Evolutionary conservation across 2,329 filamentous ascomycete genomes (phyloP), one percentile per base, ranked within the genome.

Genomic region (Ophiocordyceps camponoti-leonardi): DNA sequence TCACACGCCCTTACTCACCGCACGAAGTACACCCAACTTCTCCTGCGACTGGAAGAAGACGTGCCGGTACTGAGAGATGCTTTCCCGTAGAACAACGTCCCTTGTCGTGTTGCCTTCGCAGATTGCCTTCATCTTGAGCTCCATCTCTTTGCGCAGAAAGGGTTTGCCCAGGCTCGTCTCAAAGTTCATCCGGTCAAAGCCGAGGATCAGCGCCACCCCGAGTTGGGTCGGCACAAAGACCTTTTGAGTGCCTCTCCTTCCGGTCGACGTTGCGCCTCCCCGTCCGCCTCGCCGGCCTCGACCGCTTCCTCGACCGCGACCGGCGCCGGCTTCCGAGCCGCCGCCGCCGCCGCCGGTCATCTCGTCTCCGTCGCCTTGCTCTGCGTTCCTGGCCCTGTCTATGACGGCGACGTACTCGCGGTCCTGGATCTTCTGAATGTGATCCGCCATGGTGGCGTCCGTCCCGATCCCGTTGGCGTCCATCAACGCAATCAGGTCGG

Each of bases 381-480:
- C 65, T 41, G 60, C 54, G 46, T 58, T 48, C 31, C 61, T 59
- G 50, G 59, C 57, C 53, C 56, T 71, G 58, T 64, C 77, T 58
- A 58, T 66, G 2, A 83, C 81, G 47, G 79, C 76, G 44, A 87
- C 90, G 56, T 98, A 98, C 53, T 88, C 73, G 48, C 92, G 73
- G 48, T 88, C 78, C 61, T 96, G 87, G 54, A 98, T 94, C 63
- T 90, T 98, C 48, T 85, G 79, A 56, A 98, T 98, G 58, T 98
- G 92, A 56, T 98, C 92, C 0, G 92, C 92, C 92, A 98, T 98
- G 1, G 92, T 98, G 7, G 92, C 92, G 65, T 98, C 92, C 11
- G 92, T 98, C 13, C 92, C 92, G 51, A 98, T 98, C 2, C 92
- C 92, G 58, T 98, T 98, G 41, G 86, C 88, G 65, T 98, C 92